Evolutionary conservation across 2,329 filamentous ascomycete species (phyloP).

Genomic region (Lecanicillium sp.): DNA sequence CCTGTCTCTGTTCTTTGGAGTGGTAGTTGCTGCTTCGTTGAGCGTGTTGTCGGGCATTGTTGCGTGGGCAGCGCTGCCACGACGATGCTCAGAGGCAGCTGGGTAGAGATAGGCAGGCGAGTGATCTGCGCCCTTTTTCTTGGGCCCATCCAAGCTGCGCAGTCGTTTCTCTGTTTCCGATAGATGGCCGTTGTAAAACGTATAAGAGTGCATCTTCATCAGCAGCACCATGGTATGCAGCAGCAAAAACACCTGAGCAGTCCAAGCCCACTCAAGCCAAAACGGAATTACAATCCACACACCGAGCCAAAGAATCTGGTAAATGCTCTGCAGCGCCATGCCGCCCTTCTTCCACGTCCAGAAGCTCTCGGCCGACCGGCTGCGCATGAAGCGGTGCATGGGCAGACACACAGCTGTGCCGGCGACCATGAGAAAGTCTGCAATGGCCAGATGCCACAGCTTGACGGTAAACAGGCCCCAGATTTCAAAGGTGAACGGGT

Average conservation of each 20-base stretch:
- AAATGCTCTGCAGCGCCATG: constrained; percentile 75
- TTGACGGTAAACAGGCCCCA: constrained; percentile 85
- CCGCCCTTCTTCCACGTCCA: constrained; percentile 71
- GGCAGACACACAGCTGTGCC: constrained; percentile 65
- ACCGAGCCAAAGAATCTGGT: constrained; percentile 68
- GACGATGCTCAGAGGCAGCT: constrained; percentile 42
- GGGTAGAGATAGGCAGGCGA: constrained; percentile 71
- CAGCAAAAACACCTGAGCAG: constrained; percentile 88
- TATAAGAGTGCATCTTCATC: constrained; percentile 99
- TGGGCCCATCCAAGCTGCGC: constrained; percentile 68
- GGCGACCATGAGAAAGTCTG: constrained; percentile 77
- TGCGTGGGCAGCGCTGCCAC: constrained; percentile 28
- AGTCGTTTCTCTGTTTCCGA: constrained; percentile 79
- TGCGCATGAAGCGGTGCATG: constrained; percentile 60
- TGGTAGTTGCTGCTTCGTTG: constrained; percentile 3
- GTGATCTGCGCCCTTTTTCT: constrained; percentile 43
- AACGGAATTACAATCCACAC: constrained; percentile 86
- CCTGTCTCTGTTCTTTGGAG: not conserved
- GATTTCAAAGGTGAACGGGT: constrained; percentile 74
- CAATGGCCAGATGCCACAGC: constrained; percentile 75
- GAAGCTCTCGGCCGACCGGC: constrained; percentile 35
- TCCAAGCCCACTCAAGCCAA: constrained; percentile 87
- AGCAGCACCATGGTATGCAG: constrained; percentile 84
- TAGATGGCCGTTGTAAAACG: constrained; percentile 95
- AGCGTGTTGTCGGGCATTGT: constrained; percentile 10